Evolutionary conservation across 176 grass and related monocot genomes (phyloP).

Genomic region (Musa beccarii): DNA sequence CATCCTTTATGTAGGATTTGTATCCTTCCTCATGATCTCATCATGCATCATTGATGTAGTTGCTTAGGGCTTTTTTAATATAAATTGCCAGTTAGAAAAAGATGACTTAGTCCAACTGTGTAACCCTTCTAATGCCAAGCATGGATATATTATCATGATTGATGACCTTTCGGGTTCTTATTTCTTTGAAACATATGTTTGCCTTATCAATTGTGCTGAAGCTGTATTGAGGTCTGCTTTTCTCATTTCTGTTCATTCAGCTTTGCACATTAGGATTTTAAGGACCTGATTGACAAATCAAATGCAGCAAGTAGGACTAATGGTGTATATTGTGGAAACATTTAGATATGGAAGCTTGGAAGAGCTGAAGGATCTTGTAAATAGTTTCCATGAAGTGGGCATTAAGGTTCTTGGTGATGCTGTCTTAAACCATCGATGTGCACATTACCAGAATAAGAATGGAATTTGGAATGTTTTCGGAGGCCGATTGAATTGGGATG

Average conservation of each 20-base stretch:
- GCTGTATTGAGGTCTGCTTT: not conserved
- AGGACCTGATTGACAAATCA: not conserved
- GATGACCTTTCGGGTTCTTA: not conserved
- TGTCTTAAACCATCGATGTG: conserved; percentile 93
- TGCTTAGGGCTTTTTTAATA: not conserved
- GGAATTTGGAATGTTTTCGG: conserved; percentile 97
- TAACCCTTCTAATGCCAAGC: not conserved
- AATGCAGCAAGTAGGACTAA: not conserved
- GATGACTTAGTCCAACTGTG: not conserved
- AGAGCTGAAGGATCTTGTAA: conserved; percentile 77
- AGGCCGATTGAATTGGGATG: conserved; percentile 84
- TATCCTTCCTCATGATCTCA: not conserved
- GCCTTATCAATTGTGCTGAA: too few species aligned
- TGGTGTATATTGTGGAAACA: not conserved
- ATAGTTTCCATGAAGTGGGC: conserved; percentile 56
- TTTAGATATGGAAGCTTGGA: conserved; percentile 83
- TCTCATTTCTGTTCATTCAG: not conserved
- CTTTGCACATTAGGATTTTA: not conserved
- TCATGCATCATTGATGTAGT: not conserved
- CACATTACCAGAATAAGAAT: conserved; percentile 61
- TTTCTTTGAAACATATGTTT: not conserved
- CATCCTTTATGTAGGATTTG: not conserved
- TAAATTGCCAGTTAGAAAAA: not conserved
- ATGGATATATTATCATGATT: not conserved
- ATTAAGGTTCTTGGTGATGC: conserved; percentile 95